Percentiles rank a stretch among this genome's conserved stretches.
Conservation (phyloP, 768 basidiomycete genomes). For the Lactarius sp. region DNA sequence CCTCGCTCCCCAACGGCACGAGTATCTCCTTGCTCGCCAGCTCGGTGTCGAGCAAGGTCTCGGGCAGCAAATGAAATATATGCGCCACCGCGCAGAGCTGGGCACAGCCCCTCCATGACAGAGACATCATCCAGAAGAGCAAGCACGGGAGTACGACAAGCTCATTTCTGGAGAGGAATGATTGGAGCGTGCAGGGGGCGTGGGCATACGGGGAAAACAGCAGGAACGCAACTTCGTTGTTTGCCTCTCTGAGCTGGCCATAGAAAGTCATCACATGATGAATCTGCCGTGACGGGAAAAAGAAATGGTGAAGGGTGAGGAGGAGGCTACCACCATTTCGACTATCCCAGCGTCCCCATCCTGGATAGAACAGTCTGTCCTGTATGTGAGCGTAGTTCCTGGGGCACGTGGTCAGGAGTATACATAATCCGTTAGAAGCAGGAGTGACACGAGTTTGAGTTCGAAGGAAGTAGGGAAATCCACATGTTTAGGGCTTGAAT, state of each 20-base stretch:
- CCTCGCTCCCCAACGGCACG: slow-evolving; percentile 31
- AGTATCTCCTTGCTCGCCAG: slow-evolving; percentile 47
- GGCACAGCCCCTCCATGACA: slow-evolving; percentile 47
- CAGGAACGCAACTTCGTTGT: slow-evolving; percentile 75
- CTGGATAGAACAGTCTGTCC: too few relatives aligned
- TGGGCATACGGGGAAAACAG: slow-evolving; percentile 45
- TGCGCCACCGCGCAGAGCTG: slow-evolving; percentile 64
- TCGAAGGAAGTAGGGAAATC: too few relatives aligned
- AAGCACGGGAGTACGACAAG: slow-evolving; percentile 55
- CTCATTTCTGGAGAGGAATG: slow-evolving; percentile 55
- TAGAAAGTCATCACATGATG: neutral
- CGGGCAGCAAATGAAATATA: slow-evolving; percentile 47
- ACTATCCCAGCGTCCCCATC: neutral
- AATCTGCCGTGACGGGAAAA: too few relatives aligned
- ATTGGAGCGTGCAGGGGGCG: slow-evolving; percentile 54
- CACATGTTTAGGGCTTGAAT: too few relatives aligned
- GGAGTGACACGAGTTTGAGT: too few relatives aligned
- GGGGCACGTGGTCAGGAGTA: too few relatives aligned
- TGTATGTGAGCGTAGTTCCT: too few relatives aligned
- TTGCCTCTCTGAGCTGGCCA: slow-evolving; percentile 63
- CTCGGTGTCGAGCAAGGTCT: slow-evolving; percentile 27
- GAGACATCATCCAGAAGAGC: slow-evolving; percentile 55
- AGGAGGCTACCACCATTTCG: too few relatives aligned
- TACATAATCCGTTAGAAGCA: too few relatives aligned
- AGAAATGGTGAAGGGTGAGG: too few relatives aligned